Evolutionary conservation across 2,329 filamentous ascomycete species (phyloP).

Genomic region (Thelonectria rubi): DNA sequence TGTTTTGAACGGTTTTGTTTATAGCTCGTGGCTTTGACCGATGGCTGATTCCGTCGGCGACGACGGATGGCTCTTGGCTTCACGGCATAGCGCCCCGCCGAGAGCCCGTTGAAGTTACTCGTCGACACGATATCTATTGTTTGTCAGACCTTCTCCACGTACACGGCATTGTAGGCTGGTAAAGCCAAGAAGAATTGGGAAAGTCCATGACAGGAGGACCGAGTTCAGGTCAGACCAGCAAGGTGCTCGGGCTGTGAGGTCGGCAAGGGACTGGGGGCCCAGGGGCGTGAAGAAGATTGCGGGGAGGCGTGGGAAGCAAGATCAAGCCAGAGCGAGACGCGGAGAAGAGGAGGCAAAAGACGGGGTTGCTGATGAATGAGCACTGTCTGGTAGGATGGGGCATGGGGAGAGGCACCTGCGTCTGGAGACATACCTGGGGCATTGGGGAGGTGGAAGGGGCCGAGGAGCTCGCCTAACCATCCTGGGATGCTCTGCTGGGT

Average conservation of each 20-base stretch:
- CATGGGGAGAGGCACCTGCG: conserved; percentile 10
- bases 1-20: neutral
- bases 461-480: conserved; percentile 9
- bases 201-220: neutral
- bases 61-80: conserved; percentile 10
- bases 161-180: neutral
- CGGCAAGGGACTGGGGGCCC: conserved; percentile 19
- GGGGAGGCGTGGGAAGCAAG: conserved; percentile 11
- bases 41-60: conserved; percentile 10
- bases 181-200: neutral
- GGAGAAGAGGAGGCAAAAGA: conserved; percentile 22
- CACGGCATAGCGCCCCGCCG: conserved; percentile 10
- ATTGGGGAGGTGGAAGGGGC: conserved; percentile 4
- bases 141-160: neutral
- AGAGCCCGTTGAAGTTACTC: conserved; percentile 1
- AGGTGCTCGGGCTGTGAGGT: conserved; percentile 7
- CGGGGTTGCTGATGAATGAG: conserved; percentile 24
- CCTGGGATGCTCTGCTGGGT: conserved; percentile 5
- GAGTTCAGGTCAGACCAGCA: conserved; percentile 5
- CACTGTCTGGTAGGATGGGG: conserved; percentile 22
- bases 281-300: conserved; percentile 13
- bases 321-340: conserved; percentile 16
- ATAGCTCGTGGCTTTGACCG: neutral
- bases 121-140: neutral
- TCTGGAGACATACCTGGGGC: conserved; percentile 8